phyloP scores from a whole-genome alignment of 441 rosid genomes.

The Biscutella laevigata region DNA sequence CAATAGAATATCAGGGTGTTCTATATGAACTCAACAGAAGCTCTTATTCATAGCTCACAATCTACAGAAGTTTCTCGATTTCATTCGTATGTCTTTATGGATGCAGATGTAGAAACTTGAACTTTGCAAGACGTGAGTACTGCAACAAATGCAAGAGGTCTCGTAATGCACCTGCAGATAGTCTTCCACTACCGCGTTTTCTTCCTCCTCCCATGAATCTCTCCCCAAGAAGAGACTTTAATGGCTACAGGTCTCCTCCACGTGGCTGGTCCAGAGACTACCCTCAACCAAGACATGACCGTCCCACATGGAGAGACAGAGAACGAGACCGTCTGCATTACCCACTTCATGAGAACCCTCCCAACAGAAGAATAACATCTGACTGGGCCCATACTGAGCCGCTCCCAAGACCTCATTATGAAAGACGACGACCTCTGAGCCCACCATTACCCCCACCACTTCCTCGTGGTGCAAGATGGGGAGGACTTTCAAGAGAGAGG shows the following conservation, averaged over 20 bases:
- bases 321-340: conserved; percentile 44
- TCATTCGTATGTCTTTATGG: not conserved
- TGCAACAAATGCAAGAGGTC: conserved; percentile 70
- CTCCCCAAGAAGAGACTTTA: conserved; percentile 53
- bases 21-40: not conserved
- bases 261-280: conserved; percentile 63
- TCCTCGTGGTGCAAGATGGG: conserved; percentile 55
- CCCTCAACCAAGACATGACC: conserved; percentile 55
- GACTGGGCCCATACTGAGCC: conserved; percentile 49
- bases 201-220: conserved; percentile 54
- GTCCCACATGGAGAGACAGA: conserved; percentile 38
- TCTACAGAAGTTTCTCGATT: not conserved
- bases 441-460: conserved; percentile 40
- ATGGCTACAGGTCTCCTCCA: conserved; percentile 59
- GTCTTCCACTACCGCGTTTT: conserved; percentile 43
- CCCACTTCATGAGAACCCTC: conserved; percentile 40
- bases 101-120: conserved; percentile 66
- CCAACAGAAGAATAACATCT: conserved; percentile 45
- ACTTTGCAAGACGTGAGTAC: conserved; percentile 74
- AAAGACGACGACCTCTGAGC: conserved; percentile 38
- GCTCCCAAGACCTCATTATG: conserved; percentile 47
- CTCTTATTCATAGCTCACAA: not conserved
- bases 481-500: conserved; percentile 55
- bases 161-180: conserved; percentile 46
- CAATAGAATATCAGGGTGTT: not conserved